A percentile compares a stretch with the other conserved stretches of the same genome.
Evolutionary conservation across 2,329 filamentous ascomycete genomes (phyloP).

Genomic region (Aspergillus uvarum): DNA sequence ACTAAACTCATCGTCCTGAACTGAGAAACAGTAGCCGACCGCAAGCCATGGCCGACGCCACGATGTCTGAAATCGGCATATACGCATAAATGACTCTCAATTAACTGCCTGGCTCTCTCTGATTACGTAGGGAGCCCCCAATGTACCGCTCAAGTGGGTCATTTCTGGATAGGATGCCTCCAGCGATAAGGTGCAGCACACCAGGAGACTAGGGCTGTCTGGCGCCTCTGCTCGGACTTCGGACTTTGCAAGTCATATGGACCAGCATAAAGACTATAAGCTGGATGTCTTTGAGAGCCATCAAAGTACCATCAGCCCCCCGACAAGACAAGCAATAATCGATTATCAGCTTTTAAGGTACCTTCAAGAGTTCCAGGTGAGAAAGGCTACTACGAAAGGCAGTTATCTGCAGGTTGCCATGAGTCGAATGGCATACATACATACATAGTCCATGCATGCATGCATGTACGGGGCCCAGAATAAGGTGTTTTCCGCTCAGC

Average conservation of each 20-base stretch:
- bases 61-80: slow-evolving; percentile 12
- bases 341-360: background rate
- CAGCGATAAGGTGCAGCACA: background rate
- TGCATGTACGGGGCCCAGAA: slow-evolving; percentile 14
- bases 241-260: background rate
- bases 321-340: background rate
- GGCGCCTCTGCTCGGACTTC: background rate
- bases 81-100: background rate
- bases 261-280: background rate
- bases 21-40: slow-evolving; percentile 1
- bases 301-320: background rate
- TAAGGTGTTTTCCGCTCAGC: slow-evolving; percentile 8
- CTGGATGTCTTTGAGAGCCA: background rate
- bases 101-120: background rate
- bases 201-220: background rate
- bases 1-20: background rate
- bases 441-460: slow-evolving; percentile 16
- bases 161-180: no score
- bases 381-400: background rate
- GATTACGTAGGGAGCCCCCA: slow-evolving; percentile 4
- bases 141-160: background rate
- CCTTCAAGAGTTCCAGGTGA: background rate
- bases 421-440: slow-evolving; percentile 20
- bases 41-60: slow-evolving; percentile 13
- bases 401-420: slow-evolving; percentile 17